Evolutionary conservation across 495 filamentous ascomycete genomes (phyloP).

Genomic region (Acidomyces sp.): DNA sequence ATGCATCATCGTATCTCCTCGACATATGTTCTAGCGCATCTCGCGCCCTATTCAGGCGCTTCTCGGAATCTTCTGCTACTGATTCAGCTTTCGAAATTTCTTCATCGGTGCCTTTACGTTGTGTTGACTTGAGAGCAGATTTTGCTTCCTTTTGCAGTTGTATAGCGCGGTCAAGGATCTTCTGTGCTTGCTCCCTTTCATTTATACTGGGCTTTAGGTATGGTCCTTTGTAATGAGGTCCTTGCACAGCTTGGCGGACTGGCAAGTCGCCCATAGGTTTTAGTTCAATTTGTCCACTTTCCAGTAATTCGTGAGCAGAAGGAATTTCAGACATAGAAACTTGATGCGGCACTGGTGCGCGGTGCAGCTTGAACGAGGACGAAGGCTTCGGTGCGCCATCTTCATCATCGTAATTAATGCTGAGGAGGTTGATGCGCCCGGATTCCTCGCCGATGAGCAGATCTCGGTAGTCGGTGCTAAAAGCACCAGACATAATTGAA

Average conservation of each 20-base stretch:
- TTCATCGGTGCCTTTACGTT: too few species aligned
- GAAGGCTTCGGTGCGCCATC: slow-evolving; percentile 3
- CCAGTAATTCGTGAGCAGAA: slow-evolving; percentile 17
- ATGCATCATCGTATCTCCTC: slow-evolving; percentile 1
- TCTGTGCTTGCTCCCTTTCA: slow-evolving; percentile 2
- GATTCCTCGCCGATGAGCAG: slow-evolving; percentile 65
- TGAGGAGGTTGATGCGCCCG: slow-evolving; percentile 56
- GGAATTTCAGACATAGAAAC: neutral
- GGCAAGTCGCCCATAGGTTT: slow-evolving; percentile 27
- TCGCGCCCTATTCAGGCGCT: slow-evolving; percentile 4
- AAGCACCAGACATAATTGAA: slow-evolving; percentile 52
- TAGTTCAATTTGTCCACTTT: slow-evolving; percentile 17
- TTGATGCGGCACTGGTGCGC: neutral
- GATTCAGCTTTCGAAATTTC: neutral
- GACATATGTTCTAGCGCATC: neutral
- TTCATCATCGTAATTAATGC: slow-evolving; percentile 15
- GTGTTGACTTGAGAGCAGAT: too few species aligned
- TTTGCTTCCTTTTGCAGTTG: slow-evolving; percentile 2
- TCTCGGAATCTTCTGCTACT: neutral
- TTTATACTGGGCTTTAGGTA: slow-evolving; percentile 1
- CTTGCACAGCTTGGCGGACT: slow-evolving; percentile 28
- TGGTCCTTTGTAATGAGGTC: slow-evolving; percentile 20
- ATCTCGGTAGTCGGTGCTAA: slow-evolving; percentile 56
- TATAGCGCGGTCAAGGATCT: slow-evolving; percentile 16
- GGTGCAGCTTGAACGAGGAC: neutral